Conservation (phyloP, 495 filamentous ascomycete species). For the Xylaria bambusicola region DNA sequence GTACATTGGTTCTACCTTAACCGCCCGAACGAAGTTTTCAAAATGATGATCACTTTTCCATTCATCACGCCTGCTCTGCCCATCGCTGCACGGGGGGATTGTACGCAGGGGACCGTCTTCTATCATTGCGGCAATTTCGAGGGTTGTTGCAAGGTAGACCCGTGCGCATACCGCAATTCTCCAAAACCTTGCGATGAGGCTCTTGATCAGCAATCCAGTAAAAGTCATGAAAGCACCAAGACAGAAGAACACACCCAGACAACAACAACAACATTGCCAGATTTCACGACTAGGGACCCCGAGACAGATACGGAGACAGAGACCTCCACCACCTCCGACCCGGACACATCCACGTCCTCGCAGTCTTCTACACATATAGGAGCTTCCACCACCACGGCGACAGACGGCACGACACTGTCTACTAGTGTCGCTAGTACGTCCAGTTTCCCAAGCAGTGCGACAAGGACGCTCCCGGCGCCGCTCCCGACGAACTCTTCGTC, state of each 20-base stretch:
- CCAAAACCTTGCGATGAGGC: background rate
- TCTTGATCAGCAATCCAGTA: background rate
- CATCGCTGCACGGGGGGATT: too few relatives aligned
- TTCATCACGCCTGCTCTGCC: too few relatives aligned
- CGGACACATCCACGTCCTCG: background rate
- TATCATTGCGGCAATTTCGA: conserved; percentile 25
- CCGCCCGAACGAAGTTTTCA: too few relatives aligned
- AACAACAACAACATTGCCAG: too few relatives aligned
- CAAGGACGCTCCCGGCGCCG: background rate
- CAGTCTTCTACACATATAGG: background rate
- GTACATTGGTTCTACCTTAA: too few relatives aligned
- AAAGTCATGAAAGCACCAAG: background rate
- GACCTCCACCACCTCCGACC: background rate
- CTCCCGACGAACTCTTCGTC: background rate
- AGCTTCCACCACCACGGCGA: background rate
- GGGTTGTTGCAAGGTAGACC: conserved; percentile 27
- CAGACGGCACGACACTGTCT: background rate
- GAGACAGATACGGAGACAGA: background rate
- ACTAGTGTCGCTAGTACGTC: background rate
- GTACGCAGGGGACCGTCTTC: conserved; percentile 1
- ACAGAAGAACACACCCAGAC: background rate
- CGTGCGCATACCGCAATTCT: conserved; percentile 15
- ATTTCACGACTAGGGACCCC: background rate
- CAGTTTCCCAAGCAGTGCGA: background rate
- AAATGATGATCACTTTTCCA: too few relatives aligned